Evolutionary conservation across 2,329 filamentous ascomycete species (phyloP), one percentile per base, ranked within the genome.

Genomic region (Neopestalotiopsis rosae): DNA sequence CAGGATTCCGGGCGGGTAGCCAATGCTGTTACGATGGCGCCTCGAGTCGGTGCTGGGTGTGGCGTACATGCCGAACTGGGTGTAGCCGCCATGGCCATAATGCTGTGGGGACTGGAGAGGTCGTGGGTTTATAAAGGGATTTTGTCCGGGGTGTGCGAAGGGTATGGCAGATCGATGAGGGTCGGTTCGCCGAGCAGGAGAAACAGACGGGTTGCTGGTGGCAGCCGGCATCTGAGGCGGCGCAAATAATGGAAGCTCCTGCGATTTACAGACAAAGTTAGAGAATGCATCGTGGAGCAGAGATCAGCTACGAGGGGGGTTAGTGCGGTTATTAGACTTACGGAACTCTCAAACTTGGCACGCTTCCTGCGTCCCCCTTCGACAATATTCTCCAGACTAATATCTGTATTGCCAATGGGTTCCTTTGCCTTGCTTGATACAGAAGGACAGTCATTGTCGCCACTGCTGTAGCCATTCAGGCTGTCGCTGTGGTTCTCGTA

Each of bases 371-470:
- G 92, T 74, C 95, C 95, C 78, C 97, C 96, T 82, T 98, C 95
- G 71, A 99, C 93, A 81, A 99, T 98, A 79, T 99, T 99, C 75
- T 98, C 95, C 74, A 98, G 90, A 79, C 95, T 98, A 78, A 99
- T 99, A 75, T 99, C 96, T 17, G 96, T 97, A 79, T 94, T 98
- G 63, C 94, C 94, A 76, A 97, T 89, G 72, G 94, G 92, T 76
- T 98, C 95, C 80, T 93, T 94, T 75, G 88, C 89, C 79, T 92
- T 92, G 76, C 92, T 91, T 69, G 92, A 92, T 73, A 92, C 87
- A 67, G 94, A 95, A 73, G 90, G 92, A 71, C 92, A 89, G 34
- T 91, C 93, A 70, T 91, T 92, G 73, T 97, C 94, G 74, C 93
- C 95, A 80, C 95, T 97, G 82, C 94, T 97, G 80, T 96, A 96